phyloP scores from a whole-genome alignment of 306 rosid species.

The Quercus robur region DNA sequence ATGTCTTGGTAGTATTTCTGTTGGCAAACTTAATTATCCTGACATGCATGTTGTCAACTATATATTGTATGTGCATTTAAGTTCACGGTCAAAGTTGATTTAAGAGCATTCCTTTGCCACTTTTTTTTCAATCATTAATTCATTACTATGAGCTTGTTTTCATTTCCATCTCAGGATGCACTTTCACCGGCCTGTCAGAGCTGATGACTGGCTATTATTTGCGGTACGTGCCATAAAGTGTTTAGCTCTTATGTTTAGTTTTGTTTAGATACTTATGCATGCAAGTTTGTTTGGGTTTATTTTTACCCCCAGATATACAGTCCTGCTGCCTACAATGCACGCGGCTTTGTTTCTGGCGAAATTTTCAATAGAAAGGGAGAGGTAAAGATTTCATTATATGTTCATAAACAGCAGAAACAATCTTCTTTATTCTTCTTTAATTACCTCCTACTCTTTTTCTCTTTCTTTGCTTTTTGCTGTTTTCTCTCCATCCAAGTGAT shows the following conservation, averaged over 20 bases:
- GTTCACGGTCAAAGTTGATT: background rate
- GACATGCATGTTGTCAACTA: background rate
- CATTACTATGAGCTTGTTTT: slow-evolving; percentile 2
- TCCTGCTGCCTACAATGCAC: slow-evolving; percentile 58
- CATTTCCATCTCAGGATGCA: slow-evolving; percentile 58
- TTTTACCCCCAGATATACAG: slow-evolving; percentile 40
- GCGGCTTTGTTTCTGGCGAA: slow-evolving; percentile 64
- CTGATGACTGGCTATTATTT: slow-evolving; percentile 85
- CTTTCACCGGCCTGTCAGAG: slow-evolving; percentile 86
- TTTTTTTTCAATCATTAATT: background rate
- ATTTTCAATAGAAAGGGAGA: slow-evolving; percentile 90
- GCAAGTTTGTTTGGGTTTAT: background rate
- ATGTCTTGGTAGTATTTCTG: background rate
- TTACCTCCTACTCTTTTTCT: background rate
- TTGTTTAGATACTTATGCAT: slow-evolving; percentile 22
- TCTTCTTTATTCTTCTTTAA: background rate
- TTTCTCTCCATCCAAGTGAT: background rate
- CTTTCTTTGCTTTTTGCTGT: background rate
- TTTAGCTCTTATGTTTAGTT: background rate
- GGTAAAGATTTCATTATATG: slow-evolving; percentile 39
- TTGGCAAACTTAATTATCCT: background rate
- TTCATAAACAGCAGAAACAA: background rate
- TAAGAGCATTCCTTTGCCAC: background rate
- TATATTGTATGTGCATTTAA: background rate
- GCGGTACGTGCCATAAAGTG: slow-evolving; percentile 50